Evolutionary conservation across 108 stramenopile genomes (phyloP).

Genomic region (Fistulifera pelliculosa): DNA sequence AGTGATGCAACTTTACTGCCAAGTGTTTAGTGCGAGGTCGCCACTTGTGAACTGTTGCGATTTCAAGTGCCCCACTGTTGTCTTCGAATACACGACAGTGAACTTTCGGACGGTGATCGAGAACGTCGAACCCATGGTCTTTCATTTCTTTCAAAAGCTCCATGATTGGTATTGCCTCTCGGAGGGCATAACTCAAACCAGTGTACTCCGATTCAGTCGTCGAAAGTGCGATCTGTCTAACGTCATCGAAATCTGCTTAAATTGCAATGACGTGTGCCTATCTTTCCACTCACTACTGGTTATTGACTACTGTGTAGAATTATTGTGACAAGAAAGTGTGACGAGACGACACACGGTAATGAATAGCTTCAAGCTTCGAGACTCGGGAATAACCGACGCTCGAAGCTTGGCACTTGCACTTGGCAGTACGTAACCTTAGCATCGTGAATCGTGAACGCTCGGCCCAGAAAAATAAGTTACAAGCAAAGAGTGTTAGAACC

Average conservation of each 20-base stretch:
- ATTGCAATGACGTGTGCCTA: neutral
- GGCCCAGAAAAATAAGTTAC: too few species aligned
- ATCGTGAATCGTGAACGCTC: too few species aligned
- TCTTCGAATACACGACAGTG: constrained; percentile 22
- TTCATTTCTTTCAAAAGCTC: constrained; percentile 2
- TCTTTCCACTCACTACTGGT: too few species aligned
- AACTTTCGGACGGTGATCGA: constrained; percentile 4
- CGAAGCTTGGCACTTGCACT: too few species aligned
- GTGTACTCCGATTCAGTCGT: constrained; percentile 38
- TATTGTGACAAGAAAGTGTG: too few species aligned
- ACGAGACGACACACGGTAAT: too few species aligned
- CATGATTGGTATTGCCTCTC: constrained; percentile 14
- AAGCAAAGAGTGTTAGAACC: too few species aligned
- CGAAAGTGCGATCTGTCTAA: constrained; percentile 21
- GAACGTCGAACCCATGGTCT: neutral
- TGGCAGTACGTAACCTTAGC: too few species aligned
- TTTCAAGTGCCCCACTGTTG: constrained; percentile 21
- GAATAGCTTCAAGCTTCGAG: too few species aligned
- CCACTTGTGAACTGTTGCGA: constrained; percentile 17
- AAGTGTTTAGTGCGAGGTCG: constrained; percentile 30
- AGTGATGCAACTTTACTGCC: constrained; percentile 18
- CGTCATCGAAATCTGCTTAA: too few species aligned
- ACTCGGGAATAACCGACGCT: too few species aligned
- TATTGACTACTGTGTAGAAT: too few species aligned
- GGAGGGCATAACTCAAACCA: constrained; percentile 9